Evolutionary conservation across 2,329 filamentous ascomycete genomes (phyloP).

Genomic region (Fusarium sublunatum): DNA sequence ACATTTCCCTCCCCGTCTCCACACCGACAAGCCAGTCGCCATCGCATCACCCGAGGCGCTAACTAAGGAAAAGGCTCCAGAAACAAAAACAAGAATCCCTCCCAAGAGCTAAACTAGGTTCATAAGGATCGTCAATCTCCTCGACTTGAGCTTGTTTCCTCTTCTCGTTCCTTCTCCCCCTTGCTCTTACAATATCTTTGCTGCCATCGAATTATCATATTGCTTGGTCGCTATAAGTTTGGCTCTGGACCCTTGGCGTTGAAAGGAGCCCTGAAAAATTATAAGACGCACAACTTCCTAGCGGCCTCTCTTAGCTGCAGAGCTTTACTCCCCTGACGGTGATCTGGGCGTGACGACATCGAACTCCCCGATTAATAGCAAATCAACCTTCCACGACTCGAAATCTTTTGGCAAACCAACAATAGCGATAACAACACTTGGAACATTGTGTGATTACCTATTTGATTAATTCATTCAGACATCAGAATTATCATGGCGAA

Average conservation of each 20-base stretch:
- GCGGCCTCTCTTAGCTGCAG: constrained; percentile 30
- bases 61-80: constrained; percentile 32
- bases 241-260: constrained; percentile 7
- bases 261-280: neutral
- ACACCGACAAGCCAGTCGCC: constrained; percentile 25
- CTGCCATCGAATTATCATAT: neutral
- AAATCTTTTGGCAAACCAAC: constrained; percentile 3
- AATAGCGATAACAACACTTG: constrained; percentile 10
- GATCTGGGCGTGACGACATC: constrained; percentile 40
- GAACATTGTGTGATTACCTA: neutral
- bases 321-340: constrained; percentile 20
- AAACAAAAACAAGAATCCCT: constrained; percentile 37
- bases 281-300: constrained; percentile 26
- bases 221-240: neutral
- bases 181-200: constrained; percentile 3
- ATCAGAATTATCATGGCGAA: constrained; percentile 36
- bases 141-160: constrained; percentile 2
- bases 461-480: neutral
- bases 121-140: constrained; percentile 32
- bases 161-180: constrained; percentile 5
- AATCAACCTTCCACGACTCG: constrained; percentile 17
- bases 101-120: constrained; percentile 26
- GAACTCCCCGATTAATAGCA: constrained; percentile 10
- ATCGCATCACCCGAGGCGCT: constrained; percentile 37
- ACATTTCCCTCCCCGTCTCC: constrained; percentile 7